Conservation (phyloP, 108 stramenopile species). For the Cyclostephanos tholiformis region DNA sequence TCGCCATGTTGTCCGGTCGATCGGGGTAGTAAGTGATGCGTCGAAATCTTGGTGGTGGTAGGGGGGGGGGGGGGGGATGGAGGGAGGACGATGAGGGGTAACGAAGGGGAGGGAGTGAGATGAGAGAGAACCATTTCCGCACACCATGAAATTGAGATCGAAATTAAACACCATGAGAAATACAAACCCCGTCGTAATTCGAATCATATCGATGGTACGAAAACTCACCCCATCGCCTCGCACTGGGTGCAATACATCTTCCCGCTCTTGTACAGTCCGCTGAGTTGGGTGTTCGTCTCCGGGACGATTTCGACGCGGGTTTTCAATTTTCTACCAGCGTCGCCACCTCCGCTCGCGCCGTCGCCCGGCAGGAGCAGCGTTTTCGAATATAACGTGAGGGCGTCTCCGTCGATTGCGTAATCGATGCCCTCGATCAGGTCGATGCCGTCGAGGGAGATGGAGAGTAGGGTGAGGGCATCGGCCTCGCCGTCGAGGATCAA, state of each 20-base stretch:
- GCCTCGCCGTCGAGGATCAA: slow-evolving; percentile 89
- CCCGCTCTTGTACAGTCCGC: slow-evolving; percentile 90
- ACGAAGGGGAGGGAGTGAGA: not conserved
- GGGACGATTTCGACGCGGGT: slow-evolving; percentile 81
- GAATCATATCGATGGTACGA: too few species aligned
- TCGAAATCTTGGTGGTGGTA: too few species aligned
- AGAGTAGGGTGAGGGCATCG: slow-evolving; percentile 53
- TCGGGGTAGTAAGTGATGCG: slow-evolving; percentile 95
- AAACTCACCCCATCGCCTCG: slow-evolving; percentile 75
- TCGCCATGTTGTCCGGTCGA: slow-evolving; percentile 96
- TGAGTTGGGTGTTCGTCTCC: slow-evolving; percentile 89
- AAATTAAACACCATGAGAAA: too few species aligned
- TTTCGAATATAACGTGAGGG: slow-evolving; percentile 47
- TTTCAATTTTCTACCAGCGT: slow-evolving; percentile 33
- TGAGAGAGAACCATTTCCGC: too few species aligned
- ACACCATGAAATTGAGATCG: too few species aligned
- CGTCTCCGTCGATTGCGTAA: slow-evolving; percentile 58
- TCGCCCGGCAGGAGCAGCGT: not conserved
- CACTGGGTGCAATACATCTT: slow-evolving; percentile 95
- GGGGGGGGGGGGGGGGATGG: too few species aligned
- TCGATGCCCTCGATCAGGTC: slow-evolving; percentile 54
- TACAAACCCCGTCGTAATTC: too few species aligned
- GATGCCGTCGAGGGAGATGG: slow-evolving; percentile 55
- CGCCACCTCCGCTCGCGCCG: slow-evolving; percentile 16
- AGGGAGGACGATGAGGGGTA: slow-evolving; percentile 47